A percentile compares a stretch with the other conserved stretches of the same genome.
phyloP scores from a whole-genome alignment of 2,329 filamentous ascomycete genomes.

The Pestalotiopsis sp. region DNA sequence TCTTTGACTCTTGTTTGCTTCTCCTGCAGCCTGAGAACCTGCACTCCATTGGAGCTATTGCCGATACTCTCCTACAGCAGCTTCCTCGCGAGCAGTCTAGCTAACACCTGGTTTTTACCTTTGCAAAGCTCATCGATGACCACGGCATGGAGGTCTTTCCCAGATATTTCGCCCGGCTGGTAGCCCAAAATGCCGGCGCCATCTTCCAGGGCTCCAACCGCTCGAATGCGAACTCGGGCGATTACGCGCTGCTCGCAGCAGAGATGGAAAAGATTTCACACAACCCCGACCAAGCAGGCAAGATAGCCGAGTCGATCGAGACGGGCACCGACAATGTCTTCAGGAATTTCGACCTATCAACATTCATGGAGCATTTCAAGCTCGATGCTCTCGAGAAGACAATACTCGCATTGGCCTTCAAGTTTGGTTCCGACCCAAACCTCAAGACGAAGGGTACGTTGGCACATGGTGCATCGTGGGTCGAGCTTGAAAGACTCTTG shows the following conservation, averaged over 20 bases:
- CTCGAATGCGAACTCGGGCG: conserved; percentile 74
- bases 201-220: conserved; percentile 84
- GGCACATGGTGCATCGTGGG: neutral
- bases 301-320: conserved; percentile 93
- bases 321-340: conserved; percentile 90
- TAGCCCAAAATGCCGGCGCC: conserved; percentile 86
- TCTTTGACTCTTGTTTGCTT: neutral
- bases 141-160: conserved; percentile 99
- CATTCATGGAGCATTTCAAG: conserved; percentile 95
- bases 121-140: conserved; percentile 83
- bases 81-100: neutral
- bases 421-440: conserved; percentile 77
- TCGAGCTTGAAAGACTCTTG: conserved; percentile 1
- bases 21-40: neutral
- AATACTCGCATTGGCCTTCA: conserved; percentile 86
- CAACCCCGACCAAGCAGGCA: conserved; percentile 80
- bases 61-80: neutral
- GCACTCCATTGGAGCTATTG: neutral
- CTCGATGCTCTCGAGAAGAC: conserved; percentile 88
- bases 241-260: conserved; percentile 78
- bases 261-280: conserved; percentile 87
- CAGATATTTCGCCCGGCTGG: conserved; percentile 91
- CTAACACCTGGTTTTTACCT: conserved; percentile 11
- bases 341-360: conserved; percentile 93
- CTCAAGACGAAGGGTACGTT: conserved; percentile 83